Evolutionary conservation across 2,329 filamentous ascomycete species (phyloP).

Genomic region (Epichloe bromicola): DNA sequence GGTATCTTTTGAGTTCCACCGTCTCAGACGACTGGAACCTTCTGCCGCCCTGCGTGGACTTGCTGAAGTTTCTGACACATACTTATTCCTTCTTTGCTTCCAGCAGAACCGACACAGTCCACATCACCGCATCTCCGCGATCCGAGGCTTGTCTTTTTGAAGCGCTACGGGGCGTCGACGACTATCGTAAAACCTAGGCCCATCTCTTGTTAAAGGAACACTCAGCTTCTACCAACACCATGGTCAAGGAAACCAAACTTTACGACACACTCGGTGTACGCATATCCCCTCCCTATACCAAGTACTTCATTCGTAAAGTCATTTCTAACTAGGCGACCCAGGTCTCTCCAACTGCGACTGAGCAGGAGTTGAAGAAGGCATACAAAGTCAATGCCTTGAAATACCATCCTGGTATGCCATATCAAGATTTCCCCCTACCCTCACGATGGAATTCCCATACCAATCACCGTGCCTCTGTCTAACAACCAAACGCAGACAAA

Average conservation of each 20-base stretch:
- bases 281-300: constrained; percentile 7
- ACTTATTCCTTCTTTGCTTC: neutral
- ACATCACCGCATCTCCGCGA: neutral
- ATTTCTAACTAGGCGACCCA: constrained; percentile 21
- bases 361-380: constrained; percentile 80
- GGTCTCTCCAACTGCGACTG: constrained; percentile 68
- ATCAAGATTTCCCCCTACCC: constrained; percentile 7
- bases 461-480: neutral
- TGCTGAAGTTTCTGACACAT: neutral
- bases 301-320: neutral
- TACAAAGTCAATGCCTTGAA: constrained; percentile 77
- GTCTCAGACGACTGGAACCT: neutral
- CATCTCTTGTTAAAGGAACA: constrained; percentile 5
- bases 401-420: constrained; percentile 66
- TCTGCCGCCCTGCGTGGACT: neutral
- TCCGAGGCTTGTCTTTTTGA: neutral
- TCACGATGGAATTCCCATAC: neutral
- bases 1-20: neutral
- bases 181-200: neutral
- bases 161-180: constrained; percentile 5
- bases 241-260: constrained; percentile 69
- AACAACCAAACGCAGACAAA: constrained; percentile 53
- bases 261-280: constrained; percentile 70
- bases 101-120: neutral
- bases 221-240: constrained; percentile 27